These are phyloP conservation scores for Mycena olivaceomarginata DNA, from an alignment of 768 basidiomycete genomes.

Conservation along the genomic window DNA sequence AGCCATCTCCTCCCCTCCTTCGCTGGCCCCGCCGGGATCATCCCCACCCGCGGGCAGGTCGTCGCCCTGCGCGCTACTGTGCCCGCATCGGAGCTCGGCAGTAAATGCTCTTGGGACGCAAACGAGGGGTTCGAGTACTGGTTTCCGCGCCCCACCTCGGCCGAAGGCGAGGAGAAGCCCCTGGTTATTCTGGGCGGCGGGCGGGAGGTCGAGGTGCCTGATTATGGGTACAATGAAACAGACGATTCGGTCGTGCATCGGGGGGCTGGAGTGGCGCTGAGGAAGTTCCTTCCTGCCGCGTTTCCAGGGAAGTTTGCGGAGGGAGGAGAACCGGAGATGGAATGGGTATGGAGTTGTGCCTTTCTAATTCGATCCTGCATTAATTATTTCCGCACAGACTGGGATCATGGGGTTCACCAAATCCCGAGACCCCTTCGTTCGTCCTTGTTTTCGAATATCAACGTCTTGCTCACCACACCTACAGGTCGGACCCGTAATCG, in stretches of 20 bases:
- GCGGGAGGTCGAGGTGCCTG: slow-evolving; percentile 64
- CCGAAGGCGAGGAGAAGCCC: slow-evolving; percentile 58
- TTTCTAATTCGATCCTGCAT: neutral
- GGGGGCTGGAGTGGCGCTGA: slow-evolving; percentile 67
- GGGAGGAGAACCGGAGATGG: slow-evolving; percentile 78
- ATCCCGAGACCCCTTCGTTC: slow-evolving; percentile 79
- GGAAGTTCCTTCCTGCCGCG: slow-evolving; percentile 75
- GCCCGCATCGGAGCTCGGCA: slow-evolving; percentile 57
- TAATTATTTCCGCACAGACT: slow-evolving; percentile 66
- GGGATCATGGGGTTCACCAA: slow-evolving; percentile 89
- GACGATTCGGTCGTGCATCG: slow-evolving; percentile 77
- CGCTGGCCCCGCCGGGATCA: slow-evolving; percentile 70
- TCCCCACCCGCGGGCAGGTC: slow-evolving; percentile 86
- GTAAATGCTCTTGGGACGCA: slow-evolving; percentile 67
- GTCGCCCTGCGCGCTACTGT: slow-evolving; percentile 64
- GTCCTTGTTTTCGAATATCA: slow-evolving; percentile 47
- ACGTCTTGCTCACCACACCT: neutral
- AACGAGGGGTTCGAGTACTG: slow-evolving; percentile 83
- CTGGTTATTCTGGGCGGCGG: slow-evolving; percentile 86
- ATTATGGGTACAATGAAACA: slow-evolving; percentile 69
- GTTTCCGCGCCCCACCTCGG: slow-evolving; percentile 80
- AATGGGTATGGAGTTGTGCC: slow-evolving; percentile 78
- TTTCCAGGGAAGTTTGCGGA: slow-evolving; percentile 74
- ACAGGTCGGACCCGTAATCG: slow-evolving; percentile 79
- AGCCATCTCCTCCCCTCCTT: slow-evolving; percentile 86